Evolutionary conservation across 2,329 filamentous ascomycete species (phyloP), one percentile per base, ranked within the genome.

Genomic region (Diaporthe aspalathi): DNA sequence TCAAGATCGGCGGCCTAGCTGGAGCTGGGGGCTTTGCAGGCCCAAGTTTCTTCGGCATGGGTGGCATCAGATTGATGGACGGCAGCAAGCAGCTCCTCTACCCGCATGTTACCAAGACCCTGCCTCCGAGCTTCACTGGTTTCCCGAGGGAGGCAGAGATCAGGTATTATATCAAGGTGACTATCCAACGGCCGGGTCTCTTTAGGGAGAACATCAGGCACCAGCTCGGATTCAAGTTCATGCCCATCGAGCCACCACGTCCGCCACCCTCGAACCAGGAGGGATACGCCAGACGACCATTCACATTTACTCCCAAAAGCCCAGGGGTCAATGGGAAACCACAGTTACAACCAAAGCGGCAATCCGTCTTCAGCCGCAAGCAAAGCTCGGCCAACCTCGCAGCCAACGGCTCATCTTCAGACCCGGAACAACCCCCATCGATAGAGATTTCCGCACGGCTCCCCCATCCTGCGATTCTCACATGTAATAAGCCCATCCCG

Each of bases 81-180:
- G 88, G 88, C n/a, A 85, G 85, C 72, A 88, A 87, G 77, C 90
- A 91, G 80, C 80, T 91, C 70, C 86, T 88, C 76, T 86, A 91
- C 63, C 79, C 79, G 49, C 96, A 99, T 83, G 90, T 96, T 74
- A 96, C 93, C 78, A 90, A 91, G 76, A 97, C 95, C 0, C 85
- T 99, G 14, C 96, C 96, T 6, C 96, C 96, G 0, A 97, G 94
- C 5, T 84, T 98, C 68, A 93, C 89, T n/a, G 94, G 94, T 3
- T 95, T 96, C 75, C 93, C 94, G 0, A 92, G 92, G 40, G 90
- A 95, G 80, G 95, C 95, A 27, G 94, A 97, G 81, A 95, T 98
- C 72, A 89, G 91, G 75, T 99, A 99, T 82, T 99, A 93, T 79
- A 88, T 98, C 79, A 99, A 99, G 80, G 94, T 93, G n/a, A 98